These are phyloP conservation scores for Alternaria triticimaculans DNA, from an alignment of 2,329 filamentous ascomycete species.

Conservation along the genomic window DNA sequence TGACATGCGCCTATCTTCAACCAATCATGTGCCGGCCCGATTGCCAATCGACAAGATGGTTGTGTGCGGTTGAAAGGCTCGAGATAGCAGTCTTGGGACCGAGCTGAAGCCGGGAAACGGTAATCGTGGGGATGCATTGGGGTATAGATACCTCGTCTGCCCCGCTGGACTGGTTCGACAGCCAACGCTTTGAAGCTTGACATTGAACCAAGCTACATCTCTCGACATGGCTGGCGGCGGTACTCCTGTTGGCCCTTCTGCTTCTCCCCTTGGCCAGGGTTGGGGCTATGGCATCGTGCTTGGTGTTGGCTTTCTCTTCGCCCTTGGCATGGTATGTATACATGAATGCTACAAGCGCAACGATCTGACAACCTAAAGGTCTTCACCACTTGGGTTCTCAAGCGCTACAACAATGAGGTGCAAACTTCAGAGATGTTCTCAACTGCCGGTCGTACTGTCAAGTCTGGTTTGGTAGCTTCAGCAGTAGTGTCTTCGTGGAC, in stretches of 20 bases:
- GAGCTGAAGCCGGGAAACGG: background rate
- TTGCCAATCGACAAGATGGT: background rate
- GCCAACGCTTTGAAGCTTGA: conserved; percentile 5
- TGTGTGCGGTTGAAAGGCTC: conserved; percentile 5
- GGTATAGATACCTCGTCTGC: conserved; percentile 27
- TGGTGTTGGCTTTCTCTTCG: conserved; percentile 40
- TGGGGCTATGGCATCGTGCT: conserved; percentile 46
- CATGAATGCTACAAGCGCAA: background rate
- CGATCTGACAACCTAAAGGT: conserved; percentile 17
- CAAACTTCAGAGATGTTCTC: conserved; percentile 43
- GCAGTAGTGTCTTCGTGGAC: conserved; percentile 41
- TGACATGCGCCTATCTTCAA: conserved; percentile 24
- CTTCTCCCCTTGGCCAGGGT: conserved; percentile 34
- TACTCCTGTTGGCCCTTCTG: conserved; percentile 32
- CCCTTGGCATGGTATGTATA: conserved; percentile 35
- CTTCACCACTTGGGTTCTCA: conserved; percentile 39
- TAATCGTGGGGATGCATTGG: background rate
- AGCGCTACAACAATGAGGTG: conserved; percentile 39
- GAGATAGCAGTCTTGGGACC: conserved; percentile 23
- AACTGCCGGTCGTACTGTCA: conserved; percentile 40
- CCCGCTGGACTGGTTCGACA: conserved; percentile 3
- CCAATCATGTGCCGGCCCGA: conserved; percentile 21
- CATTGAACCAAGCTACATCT: conserved; percentile 6
- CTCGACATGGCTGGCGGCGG: conserved; percentile 33
- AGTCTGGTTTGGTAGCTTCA: conserved; percentile 40